Percentiles rank a stretch among this genome's conserved stretches.
phyloP scores from a whole-genome alignment of 2,329 filamentous ascomycete genomes.

The Ceratocystis papillata region DNA sequence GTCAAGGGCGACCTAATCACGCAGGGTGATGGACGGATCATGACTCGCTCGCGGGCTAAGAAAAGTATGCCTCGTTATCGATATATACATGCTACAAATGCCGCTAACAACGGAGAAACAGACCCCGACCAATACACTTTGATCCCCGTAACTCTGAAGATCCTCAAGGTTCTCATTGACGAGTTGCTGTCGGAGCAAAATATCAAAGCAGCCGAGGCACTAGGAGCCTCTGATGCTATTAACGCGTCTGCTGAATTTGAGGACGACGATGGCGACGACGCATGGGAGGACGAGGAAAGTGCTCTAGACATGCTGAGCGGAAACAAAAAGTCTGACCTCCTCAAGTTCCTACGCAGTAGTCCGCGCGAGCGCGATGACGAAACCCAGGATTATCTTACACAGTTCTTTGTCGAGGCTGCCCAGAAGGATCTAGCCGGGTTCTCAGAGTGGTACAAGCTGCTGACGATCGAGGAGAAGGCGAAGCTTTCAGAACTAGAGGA shows the following conservation, averaged over 20 bases:
- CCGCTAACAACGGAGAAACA: conserved; percentile 31
- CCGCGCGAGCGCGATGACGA: conserved; percentile 72
- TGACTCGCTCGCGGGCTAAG: conserved; percentile 84
- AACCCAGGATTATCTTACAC: conserved; percentile 70
- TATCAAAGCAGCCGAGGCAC: conserved; percentile 46
- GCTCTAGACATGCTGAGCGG: conserved; percentile 62
- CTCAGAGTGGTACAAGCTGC: conserved; percentile 45
- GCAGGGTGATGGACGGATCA: conserved; percentile 67
- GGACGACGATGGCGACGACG: conserved; percentile 52
- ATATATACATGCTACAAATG: conserved; percentile 19
- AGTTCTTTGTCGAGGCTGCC: conserved; percentile 61
- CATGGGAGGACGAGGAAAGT: conserved; percentile 84
- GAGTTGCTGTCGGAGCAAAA: conserved; percentile 77
- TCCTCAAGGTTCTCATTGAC: conserved; percentile 88
- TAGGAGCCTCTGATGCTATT: conserved; percentile 52
- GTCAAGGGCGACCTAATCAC: conserved; percentile 90
- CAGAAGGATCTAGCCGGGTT: conserved; percentile 48
- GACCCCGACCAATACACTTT: conserved; percentile 84
- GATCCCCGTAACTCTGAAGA: conserved; percentile 82
- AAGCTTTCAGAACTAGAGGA: conserved; percentile 46
- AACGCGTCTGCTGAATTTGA: conserved; percentile 45
- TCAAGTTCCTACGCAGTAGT: conserved; percentile 58
- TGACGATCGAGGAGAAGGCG: conserved; percentile 45
- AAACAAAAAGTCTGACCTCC: conserved; percentile 61
- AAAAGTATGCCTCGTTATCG: conserved; percentile 47